phyloP scores from a whole-genome alignment of 2,329 filamentous ascomycete genomes.

The Apiospora pterosperma region DNA sequence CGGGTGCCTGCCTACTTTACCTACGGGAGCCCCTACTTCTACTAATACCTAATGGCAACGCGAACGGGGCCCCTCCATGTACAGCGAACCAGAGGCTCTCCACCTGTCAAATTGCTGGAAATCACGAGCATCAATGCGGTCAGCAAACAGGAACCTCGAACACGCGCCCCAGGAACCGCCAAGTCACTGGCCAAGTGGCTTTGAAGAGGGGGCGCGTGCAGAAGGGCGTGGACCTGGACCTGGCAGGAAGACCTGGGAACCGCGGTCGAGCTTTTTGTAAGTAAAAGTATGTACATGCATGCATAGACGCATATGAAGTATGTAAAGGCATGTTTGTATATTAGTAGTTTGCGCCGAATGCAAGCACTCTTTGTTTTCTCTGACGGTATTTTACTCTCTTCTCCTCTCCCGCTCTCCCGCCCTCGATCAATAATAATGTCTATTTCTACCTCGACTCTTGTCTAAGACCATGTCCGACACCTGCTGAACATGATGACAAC shows the following conservation, averaged over 20 bases:
- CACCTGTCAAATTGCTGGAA: slow-evolving; percentile 1
- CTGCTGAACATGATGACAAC: not conserved
- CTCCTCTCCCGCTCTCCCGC: not conserved
- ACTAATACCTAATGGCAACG: too few species aligned
- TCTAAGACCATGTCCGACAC: not conserved
- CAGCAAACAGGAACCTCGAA: not conserved
- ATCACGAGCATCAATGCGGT: slow-evolving; percentile 1
- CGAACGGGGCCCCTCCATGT: not conserved
- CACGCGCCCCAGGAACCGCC: not conserved
- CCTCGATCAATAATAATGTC: not conserved
- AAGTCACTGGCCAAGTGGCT: not conserved
- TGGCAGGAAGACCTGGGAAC: not conserved
- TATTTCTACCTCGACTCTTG: not conserved
- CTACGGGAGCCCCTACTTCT: too few species aligned
- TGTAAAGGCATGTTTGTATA: too few species aligned
- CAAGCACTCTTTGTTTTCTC: not conserved
- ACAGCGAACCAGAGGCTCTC: not conserved
- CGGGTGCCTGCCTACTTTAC: not conserved
- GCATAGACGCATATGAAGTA: not conserved
- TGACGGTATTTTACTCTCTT: not conserved
- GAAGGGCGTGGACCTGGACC: too few species aligned
- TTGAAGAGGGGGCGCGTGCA: not conserved
- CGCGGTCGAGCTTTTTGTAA: not conserved
- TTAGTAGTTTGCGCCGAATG: not conserved
- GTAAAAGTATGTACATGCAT: not conserved